phyloP scores from a whole-genome alignment of 805 yeast genomes.

The Ogataea salicorniae region DNA sequence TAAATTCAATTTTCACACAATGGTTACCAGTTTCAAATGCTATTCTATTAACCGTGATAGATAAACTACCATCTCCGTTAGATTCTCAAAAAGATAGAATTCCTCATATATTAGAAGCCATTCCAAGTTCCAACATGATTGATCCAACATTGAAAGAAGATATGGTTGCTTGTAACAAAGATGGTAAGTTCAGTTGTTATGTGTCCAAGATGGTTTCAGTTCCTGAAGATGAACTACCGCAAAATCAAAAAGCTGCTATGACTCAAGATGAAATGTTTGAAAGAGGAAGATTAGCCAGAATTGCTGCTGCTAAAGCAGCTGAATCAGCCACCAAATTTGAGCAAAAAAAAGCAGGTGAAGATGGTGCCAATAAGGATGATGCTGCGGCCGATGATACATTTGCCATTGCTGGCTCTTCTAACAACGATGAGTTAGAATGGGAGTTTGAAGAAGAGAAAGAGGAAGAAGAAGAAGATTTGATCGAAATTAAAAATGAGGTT shows the following conservation, averaged over 20 bases:
- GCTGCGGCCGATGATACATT: slow-evolving; percentile 11
- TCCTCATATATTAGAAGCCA: slow-evolving; percentile 56
- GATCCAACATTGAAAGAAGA: slow-evolving; percentile 46
- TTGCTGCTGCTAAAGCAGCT: slow-evolving; percentile 64
- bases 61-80: slow-evolving; percentile 78
- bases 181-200: slow-evolving; percentile 67
- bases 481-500: slow-evolving; percentile 47
- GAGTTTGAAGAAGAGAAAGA: slow-evolving; percentile 48
- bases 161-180: slow-evolving; percentile 62
- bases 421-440: slow-evolving; percentile 24
- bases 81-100: slow-evolving; percentile 70
- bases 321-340: slow-evolving; percentile 38
- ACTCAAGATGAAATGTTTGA: slow-evolving; percentile 57
- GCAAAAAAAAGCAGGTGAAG: slow-evolving; percentile 8
- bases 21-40: slow-evolving; percentile 95
- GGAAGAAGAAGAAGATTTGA: slow-evolving; percentile 39
- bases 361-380: slow-evolving; percentile 1
- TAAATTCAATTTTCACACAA: slow-evolving; percentile 72
- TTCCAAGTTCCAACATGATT: slow-evolving; percentile 45
- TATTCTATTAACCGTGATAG: slow-evolving; percentile 76
- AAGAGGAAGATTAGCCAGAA: slow-evolving; percentile 58
- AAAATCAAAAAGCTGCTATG: slow-evolving; percentile 36
- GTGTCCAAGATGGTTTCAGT: slow-evolving; percentile 87
- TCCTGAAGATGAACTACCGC: slow-evolving; percentile 76
- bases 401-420: slow-evolving; percentile 9